These are phyloP conservation scores for Saksenaea vasiformis DNA, from an alignment of 371 early-diverging fungal genomes.

Conservation along the genomic window DNA sequence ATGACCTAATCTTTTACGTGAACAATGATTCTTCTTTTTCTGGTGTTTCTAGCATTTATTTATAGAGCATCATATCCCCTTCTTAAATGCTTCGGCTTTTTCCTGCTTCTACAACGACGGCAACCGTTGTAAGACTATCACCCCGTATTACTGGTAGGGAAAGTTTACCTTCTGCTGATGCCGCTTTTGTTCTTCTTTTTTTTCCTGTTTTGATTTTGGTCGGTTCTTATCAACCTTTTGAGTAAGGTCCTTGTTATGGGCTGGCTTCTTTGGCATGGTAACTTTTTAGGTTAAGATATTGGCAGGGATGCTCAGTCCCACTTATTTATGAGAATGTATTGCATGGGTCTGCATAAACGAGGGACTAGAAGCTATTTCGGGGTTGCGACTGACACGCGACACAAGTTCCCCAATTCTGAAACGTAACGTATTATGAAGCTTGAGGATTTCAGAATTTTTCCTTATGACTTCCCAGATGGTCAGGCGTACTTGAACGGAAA, in stretches of 20 bases:
- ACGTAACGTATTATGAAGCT: no score
- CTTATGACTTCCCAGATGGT: no score
- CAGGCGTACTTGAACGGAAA: no score
- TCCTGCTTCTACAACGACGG: background rate
- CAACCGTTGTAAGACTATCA: no score
- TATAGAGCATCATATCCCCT: background rate
- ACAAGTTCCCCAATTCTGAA: no score
- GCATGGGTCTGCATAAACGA: background rate
- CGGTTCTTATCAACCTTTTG: background rate
- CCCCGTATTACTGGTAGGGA: background rate
- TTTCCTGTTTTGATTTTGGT: slow-evolving; percentile 1
- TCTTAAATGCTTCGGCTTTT: background rate
- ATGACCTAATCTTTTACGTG: background rate
- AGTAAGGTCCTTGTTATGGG: background rate
- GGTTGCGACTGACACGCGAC: no score
- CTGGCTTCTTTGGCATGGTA: slow-evolving; percentile 4
- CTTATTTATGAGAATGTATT: background rate
- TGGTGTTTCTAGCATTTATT: background rate
- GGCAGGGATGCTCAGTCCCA: background rate
- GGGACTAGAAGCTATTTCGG: background rate
- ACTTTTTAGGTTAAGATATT: background rate
- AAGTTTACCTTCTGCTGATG: background rate
- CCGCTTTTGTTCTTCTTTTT: background rate
- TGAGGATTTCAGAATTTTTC: no score
- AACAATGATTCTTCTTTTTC: background rate